Percentiles rank a stretch among this genome's conserved stretches.
phyloP scores from a whole-genome alignment of 2,329 filamentous ascomycete genomes.

The Paraphaeosphaeria sporulosa region DNA sequence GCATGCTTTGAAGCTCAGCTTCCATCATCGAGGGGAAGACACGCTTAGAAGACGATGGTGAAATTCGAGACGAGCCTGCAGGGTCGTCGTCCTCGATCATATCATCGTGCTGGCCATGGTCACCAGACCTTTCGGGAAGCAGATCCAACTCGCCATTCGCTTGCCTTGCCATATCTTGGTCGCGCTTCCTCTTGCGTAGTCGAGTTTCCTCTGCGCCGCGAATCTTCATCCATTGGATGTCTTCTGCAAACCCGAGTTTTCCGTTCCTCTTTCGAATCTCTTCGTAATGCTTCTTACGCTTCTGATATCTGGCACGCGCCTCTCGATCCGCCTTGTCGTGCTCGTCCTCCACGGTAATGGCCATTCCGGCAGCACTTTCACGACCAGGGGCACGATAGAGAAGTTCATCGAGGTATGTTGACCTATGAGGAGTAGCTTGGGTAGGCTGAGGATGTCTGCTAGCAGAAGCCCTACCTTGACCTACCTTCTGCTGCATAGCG shows the following conservation, averaged over 20 bases:
- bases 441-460: not conserved
- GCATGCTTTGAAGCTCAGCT: slow-evolving; percentile 39
- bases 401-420: slow-evolving; percentile 27
- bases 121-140: slow-evolving; percentile 15
- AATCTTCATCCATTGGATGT: slow-evolving; percentile 42
- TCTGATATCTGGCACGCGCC: slow-evolving; percentile 26
- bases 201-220: slow-evolving; percentile 26
- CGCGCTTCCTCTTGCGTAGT: slow-evolving; percentile 22
- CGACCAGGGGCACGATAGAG: not conserved
- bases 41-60: slow-evolving; percentile 19
- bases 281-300: slow-evolving; percentile 32
- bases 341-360: not conserved
- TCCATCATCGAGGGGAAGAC: slow-evolving; percentile 29
- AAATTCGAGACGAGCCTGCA: slow-evolving; percentile 16
- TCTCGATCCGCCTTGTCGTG: not conserved
- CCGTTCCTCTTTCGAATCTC: slow-evolving; percentile 27
- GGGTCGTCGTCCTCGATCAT: slow-evolving; percentile 12
- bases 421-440: slow-evolving; percentile 13
- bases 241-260: slow-evolving; percentile 29
- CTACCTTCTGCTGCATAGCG: slow-evolving; percentile 17
- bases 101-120: slow-evolving; percentile 17
- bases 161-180: slow-evolving; percentile 20
- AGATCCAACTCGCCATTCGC: slow-evolving; percentile 19
- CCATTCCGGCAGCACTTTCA: not conserved
- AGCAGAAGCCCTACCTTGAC: slow-evolving; percentile 15